These are phyloP conservation scores for Telopea speciosissima DNA, from an alignment of 177 flowering plant genomes.

Conservation along the genomic window DNA sequence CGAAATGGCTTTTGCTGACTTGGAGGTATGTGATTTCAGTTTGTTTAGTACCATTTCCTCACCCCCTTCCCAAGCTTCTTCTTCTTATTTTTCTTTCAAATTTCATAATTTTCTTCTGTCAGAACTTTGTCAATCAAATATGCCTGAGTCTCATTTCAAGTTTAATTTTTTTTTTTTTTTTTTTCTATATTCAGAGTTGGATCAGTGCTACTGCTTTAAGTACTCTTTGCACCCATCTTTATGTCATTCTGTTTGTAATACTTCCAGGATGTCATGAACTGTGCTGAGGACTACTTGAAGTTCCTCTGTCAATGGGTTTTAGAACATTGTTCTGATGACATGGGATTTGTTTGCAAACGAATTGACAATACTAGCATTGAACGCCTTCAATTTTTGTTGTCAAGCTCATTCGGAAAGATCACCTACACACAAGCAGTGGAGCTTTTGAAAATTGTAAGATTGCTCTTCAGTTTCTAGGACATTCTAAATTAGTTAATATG, in stretches of 20 bases:
- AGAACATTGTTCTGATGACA: conserved; percentile 59
- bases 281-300: conserved; percentile 68
- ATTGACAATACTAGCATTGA: conserved; percentile 37
- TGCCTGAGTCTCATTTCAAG: background rate
- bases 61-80: background rate
- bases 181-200: background rate
- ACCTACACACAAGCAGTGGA: conserved; percentile 69
- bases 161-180: background rate
- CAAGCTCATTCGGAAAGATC: conserved; percentile 44
- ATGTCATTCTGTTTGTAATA: background rate
- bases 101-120: background rate
- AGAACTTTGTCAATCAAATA: background rate
- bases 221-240: background rate
- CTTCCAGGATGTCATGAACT: conserved; percentile 66
- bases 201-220: background rate
- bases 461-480: background rate
- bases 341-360: conserved; percentile 49
- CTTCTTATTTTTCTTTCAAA: background rate
- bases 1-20: conserved; percentile 76
- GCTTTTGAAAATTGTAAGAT: conserved; percentile 45
- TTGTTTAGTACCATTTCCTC: background rate
- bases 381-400: conserved; percentile 39
- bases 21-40: conserved; percentile 47
- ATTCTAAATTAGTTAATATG: background rate
- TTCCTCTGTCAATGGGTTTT: conserved; percentile 61